These are phyloP conservation scores for Colletotrichum sp. DNA, from an alignment of 2,329 filamentous ascomycete species.

Conservation along the genomic window DNA sequence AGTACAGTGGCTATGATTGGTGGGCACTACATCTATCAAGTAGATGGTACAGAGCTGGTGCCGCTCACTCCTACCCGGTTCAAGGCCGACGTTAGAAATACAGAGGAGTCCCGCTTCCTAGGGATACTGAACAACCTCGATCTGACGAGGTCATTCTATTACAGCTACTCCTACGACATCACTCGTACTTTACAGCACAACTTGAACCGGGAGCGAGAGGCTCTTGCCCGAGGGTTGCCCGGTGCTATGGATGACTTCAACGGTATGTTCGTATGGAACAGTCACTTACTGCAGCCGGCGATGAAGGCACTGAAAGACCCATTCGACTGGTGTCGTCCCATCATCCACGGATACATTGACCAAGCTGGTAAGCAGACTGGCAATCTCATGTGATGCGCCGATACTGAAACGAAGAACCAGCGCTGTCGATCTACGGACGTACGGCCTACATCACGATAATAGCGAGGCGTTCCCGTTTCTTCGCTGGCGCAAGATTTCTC, in stretches of 20 bases:
- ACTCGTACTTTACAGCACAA: slow-evolving; percentile 93
- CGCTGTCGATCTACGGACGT: slow-evolving; percentile 84
- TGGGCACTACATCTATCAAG: slow-evolving; percentile 93
- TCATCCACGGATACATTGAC: slow-evolving; percentile 96
- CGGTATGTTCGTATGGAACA: slow-evolving; percentile 98
- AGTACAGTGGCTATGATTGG: slow-evolving; percentile 96
- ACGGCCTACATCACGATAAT: slow-evolving; percentile 93
- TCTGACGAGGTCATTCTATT: slow-evolving; percentile 91
- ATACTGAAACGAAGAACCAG: slow-evolving; percentile 34
- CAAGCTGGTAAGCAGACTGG: slow-evolving; percentile 64
- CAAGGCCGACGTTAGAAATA: slow-evolving; percentile 78
- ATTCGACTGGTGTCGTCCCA: slow-evolving; percentile 94
- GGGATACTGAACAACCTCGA: slow-evolving; percentile 91
- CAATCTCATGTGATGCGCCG: background rate
- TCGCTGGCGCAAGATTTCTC: slow-evolving; percentile 91
- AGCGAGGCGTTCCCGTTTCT: slow-evolving; percentile 87
- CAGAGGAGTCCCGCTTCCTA: slow-evolving; percentile 89
- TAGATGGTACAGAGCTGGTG: slow-evolving; percentile 91
- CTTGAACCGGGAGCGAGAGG: slow-evolving; percentile 78
- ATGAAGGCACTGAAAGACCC: slow-evolving; percentile 73
- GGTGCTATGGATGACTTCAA: slow-evolving; percentile 70
- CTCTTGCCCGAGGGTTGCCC: slow-evolving; percentile 68
- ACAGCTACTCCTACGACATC: slow-evolving; percentile 97
- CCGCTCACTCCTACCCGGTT: slow-evolving; percentile 80
- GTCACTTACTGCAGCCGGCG: slow-evolving; percentile 83